A percentile compares a stretch with the other conserved stretches of the same genome.
These are phyloP conservation scores for Ophiognomonia clavigignenti-juglandacearum DNA, from an alignment of 2,329 filamentous ascomycete species.

Conservation along the genomic window DNA sequence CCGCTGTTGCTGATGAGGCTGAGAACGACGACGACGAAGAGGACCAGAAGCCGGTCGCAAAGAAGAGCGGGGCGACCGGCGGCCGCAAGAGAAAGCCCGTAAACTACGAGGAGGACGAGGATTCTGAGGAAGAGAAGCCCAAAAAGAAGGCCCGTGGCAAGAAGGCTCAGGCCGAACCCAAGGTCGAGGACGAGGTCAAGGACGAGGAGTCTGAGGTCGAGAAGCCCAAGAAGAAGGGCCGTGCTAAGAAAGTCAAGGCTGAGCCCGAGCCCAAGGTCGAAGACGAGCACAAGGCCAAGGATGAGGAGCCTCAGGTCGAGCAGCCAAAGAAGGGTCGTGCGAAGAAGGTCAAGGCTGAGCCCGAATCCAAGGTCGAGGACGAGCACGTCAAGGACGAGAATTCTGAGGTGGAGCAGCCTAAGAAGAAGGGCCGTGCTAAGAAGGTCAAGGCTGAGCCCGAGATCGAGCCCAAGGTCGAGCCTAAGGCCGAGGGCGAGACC, in stretches of 20 bases:
- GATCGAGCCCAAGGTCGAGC: not conserved
- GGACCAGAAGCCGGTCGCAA: no score
- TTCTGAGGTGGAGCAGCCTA: constrained; percentile 19
- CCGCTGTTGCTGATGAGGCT: constrained; percentile 5
- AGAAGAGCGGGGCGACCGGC: no score
- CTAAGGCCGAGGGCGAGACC: constrained; percentile 33
- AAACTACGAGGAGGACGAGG: no score
- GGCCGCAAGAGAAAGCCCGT: no score
- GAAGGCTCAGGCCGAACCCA: no score
- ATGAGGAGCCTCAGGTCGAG: constrained; percentile 18
- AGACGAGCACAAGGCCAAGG: no score
- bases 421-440: constrained; percentile 22
- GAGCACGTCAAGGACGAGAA: no score
- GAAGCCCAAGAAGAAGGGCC: constrained; percentile 19
- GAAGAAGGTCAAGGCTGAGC: constrained; percentile 24
- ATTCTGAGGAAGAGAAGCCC: no score
- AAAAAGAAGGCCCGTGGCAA: no score
- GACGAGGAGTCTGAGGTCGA: constrained; percentile 17
- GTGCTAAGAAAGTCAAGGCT: constrained; percentile 24
- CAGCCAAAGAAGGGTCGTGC: constrained; percentile 18
- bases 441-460: constrained; percentile 21
- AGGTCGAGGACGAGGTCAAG: no score
- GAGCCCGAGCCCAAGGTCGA: no score
- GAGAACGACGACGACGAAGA: constrained; percentile 11
- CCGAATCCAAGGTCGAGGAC: constrained; percentile 5